These are phyloP conservation scores for Wickerhamiella shivajii DNA, from an alignment of 805 yeast species.

Conservation along the genomic window DNA sequence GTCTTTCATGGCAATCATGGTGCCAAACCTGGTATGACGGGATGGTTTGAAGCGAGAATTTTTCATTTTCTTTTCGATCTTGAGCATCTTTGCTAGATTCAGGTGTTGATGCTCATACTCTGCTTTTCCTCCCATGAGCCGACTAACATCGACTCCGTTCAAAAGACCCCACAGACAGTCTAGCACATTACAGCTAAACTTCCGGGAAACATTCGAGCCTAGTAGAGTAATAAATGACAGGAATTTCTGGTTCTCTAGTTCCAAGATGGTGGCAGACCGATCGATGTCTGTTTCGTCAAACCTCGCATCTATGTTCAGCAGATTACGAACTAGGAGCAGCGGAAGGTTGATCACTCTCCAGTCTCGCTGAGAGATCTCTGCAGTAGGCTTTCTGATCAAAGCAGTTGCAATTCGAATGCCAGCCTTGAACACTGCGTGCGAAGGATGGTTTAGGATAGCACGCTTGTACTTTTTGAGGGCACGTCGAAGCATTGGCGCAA, in stretches of 20 bases:
- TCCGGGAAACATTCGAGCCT: background rate
- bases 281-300: conserved; percentile 44
- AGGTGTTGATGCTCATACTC: conserved; percentile 7
- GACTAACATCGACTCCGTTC: conserved; percentile 37
- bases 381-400: conserved; percentile 32
- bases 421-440: conserved; percentile 53
- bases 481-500: conserved; percentile 45
- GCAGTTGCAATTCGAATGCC: conserved; percentile 43
- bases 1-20: conserved; percentile 58
- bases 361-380: conserved; percentile 55
- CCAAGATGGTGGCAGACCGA: conserved; percentile 38
- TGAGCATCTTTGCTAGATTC: conserved; percentile 33
- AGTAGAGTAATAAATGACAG: conserved; percentile 44
- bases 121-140: conserved; percentile 15
- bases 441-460: conserved; percentile 39
- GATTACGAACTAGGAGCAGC: conserved; percentile 58
- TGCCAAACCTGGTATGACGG: conserved; percentile 86
- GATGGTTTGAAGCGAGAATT: conserved; percentile 34
- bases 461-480: conserved; percentile 62
- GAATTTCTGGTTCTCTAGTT: conserved; percentile 57
- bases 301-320: conserved; percentile 67
- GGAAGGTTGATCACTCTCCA: conserved; percentile 58
- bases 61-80: conserved; percentile 44
- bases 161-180: conserved; percentile 56
- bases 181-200: conserved; percentile 29